These are phyloP conservation scores for Salvia hispanica DNA, from an alignment of 257 asterid genomes.

Conservation along the genomic window DNA sequence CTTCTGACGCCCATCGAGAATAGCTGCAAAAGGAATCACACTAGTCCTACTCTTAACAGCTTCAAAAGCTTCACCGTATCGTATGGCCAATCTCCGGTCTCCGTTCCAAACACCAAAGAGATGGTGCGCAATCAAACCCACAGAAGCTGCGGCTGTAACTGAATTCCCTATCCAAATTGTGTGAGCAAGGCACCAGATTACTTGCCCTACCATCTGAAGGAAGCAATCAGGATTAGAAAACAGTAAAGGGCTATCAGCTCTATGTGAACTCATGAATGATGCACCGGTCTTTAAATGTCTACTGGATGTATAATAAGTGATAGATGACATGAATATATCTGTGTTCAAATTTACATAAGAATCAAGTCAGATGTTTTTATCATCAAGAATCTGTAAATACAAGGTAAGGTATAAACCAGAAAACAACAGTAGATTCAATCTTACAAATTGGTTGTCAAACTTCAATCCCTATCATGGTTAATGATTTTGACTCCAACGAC, in stretches of 20 bases:
- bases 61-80: conserved; percentile 87
- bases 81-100: conserved; percentile 73
- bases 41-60: conserved; percentile 78
- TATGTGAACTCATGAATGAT: neutral
- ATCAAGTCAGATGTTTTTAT: neutral
- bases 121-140: conserved; percentile 92
- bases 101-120: conserved; percentile 96
- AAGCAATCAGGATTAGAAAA: neutral
- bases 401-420: neutral
- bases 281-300: neutral
- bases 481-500: neutral
- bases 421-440: neutral
- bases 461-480: neutral
- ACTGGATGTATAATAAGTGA: neutral
- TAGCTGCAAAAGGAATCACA: conserved; percentile 84
- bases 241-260: neutral
- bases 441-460: neutral
- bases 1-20: conserved; percentile 92
- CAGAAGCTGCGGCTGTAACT: conserved; percentile 82
- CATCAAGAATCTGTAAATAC: neutral
- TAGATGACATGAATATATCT: neutral
- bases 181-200: conserved; percentile 95
- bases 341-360: neutral
- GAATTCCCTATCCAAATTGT: conserved; percentile 95
- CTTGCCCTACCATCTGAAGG: conserved; percentile 89